Base-by-base conservation (phyloP, 306 rosid genomes). In the Sindora glabra region DNA sequence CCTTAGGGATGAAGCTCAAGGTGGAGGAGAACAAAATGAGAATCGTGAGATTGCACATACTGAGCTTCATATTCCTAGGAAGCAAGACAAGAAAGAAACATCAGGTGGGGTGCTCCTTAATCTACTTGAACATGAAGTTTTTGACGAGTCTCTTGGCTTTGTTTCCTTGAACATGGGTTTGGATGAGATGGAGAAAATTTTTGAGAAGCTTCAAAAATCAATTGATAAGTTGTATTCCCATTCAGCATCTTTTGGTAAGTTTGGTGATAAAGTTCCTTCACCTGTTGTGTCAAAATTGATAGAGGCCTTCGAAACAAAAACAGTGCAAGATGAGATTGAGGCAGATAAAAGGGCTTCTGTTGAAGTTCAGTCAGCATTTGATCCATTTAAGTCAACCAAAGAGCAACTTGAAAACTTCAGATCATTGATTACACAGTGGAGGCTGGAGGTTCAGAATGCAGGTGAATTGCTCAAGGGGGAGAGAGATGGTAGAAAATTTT, bases 241-340 rank as follows among this genome's bases (percentile, higher is more conserved):
- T 55, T 78, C 86, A 51, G 52, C 60, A 36, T 76, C 79, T 26
- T 67, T 62, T 68, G 56, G 71, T 60, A 57, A 74, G 64, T 51
- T 84, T 32, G 74, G 69, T 29, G 80, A 75, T 49, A 79, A 80
- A 56, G 48, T 65, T 67, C 48, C 83, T 39, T 65, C 83, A 9
- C 81, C 91, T 32, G 83, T 40, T 26, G 86, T 84, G 37, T 89
- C 94, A 21, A 94, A 84, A 63, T 76, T 94, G 77, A 94, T 94
- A 71, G 90, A 77, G 74, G 94, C 99, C 51, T 94, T 86, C 36
- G 97, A 94, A 79, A 68, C 81, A 23, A 84, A 92, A 70, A 60
- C 30, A 64, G 76, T 69, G 13, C 52, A 64, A 64, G 90, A 82
- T 61, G 97, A 89, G 52, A 76, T 51, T 5, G 95, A 82, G 65